Evolutionary conservation across 2,329 filamentous ascomycete species (phyloP).

Genomic region (Colletotrichum melonis): DNA sequence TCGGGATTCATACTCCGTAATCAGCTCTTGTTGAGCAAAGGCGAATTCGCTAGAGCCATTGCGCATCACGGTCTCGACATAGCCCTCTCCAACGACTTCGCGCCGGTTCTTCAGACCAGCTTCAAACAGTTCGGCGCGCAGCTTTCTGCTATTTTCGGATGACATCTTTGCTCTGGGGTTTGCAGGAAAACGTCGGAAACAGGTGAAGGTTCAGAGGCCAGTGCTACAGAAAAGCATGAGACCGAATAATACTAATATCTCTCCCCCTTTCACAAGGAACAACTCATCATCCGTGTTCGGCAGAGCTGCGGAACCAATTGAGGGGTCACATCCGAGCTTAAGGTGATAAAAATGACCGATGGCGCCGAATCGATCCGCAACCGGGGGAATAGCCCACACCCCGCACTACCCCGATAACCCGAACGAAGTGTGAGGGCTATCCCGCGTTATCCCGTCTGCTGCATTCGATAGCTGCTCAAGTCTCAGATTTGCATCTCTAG

Average conservation of each 20-base stretch:
- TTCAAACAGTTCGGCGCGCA: constrained; percentile 61
- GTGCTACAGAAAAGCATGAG: background rate
- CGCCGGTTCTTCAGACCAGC: constrained; percentile 69
- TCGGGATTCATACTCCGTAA: constrained; percentile 61
- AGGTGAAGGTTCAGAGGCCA: background rate
- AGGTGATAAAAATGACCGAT: background rate
- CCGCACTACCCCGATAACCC: background rate
- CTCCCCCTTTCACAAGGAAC: background rate
- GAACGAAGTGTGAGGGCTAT: background rate
- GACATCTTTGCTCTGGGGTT: background rate
- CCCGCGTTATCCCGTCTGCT: background rate
- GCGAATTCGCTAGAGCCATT: constrained; percentile 68
- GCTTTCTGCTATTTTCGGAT: constrained; percentile 18
- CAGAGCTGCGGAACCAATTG: background rate
- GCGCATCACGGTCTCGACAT: constrained; percentile 66
- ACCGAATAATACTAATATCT: background rate
- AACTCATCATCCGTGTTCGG: background rate
- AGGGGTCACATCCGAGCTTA: background rate
- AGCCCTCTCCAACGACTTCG: constrained; percentile 67
- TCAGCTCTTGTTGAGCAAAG: constrained; percentile 68
- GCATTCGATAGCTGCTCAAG: no score
- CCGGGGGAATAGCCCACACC: background rate
- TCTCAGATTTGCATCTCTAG: no score
- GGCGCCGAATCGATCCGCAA: background rate
- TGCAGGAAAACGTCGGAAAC: background rate